Base-by-base conservation (phyloP, 495 filamentous ascomycete species). In the Apodospora peruviana region DNA sequence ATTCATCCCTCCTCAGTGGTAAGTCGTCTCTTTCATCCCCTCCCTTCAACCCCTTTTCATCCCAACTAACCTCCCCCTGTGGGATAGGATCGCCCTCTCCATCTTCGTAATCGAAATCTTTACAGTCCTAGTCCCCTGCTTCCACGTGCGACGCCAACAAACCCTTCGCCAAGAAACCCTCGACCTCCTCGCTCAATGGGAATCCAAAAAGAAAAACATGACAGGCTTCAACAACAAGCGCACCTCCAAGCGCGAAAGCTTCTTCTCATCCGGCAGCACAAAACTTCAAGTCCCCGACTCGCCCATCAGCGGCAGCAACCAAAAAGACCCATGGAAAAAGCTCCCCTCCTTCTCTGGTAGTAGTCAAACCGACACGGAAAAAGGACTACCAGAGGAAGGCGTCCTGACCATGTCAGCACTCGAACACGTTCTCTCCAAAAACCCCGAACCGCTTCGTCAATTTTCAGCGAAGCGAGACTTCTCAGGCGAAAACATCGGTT, bases 401-500 rank as follows among this genome's bases (percentile, higher is more conserved):
- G 70, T 83, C 53, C 63, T 76, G 25, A 77, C 77, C 52, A 81
- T 83, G 77, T 62, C 69, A 32, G 79, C 79, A 2, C 72, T 86
- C 3, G 81, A 84, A 44, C 69, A 79, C 50, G 75, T 76, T 42
- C 70, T 86, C 0, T 58, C 66, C 24, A 71, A 69, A 47, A 79
- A 81, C 61, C 72, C 78, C 2, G 65, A 68, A 4, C 73, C 75
- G 2, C 71, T 86, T 0, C 77, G 78, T 29, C 55, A 74, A 27
- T 86, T 83, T 63, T 78, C 82, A 4, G 79, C 82, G 5, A 69
- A 74, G 5, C 68, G 74, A 47, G 82, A 85, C 47, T 83, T 85
- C 59, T 83, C 81, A 16, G 82, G 78, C 24, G 83, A 85, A 60
- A 86, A 85, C 64, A 79, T 86, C 41, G 73, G 78, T 50, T 86